These are phyloP conservation scores for Dipsacomyces acuminosporus DNA, from an alignment of 371 early-diverging fungal species.

Conservation along the genomic window DNA sequence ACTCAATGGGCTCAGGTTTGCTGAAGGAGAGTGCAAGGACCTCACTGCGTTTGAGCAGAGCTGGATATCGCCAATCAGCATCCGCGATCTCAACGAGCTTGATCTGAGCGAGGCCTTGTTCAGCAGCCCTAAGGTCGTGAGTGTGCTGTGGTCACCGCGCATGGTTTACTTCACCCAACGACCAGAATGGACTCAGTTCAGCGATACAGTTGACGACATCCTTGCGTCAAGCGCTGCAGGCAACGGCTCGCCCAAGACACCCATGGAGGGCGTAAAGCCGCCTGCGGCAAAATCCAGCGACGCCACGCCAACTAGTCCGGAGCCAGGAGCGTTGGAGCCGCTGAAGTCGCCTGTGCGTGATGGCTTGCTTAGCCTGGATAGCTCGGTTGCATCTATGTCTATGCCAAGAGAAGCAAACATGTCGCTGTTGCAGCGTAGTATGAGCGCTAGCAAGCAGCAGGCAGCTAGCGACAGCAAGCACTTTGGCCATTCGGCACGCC, in stretches of 20 bases:
- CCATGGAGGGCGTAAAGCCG: not conserved
- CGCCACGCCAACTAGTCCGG: not conserved
- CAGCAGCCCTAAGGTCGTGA: conserved; percentile 33
- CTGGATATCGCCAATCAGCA: conserved; percentile 37
- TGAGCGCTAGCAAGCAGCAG: conserved; percentile 20
- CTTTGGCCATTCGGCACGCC: not conserved
- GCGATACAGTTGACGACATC: conserved; percentile 16
- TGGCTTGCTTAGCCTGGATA: conserved; percentile 2
- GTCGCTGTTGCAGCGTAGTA: conserved; percentile 17
- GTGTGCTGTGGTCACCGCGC: conserved; percentile 49
- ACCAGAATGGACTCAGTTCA: conserved; percentile 27
- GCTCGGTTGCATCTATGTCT: conserved; percentile 13
- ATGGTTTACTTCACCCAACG: conserved; percentile 50
- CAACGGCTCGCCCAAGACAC: not conserved
- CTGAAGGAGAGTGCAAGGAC: conserved; percentile 6
- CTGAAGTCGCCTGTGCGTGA: not conserved
- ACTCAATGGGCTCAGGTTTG: conserved; percentile 35
- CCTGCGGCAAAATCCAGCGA: too few species aligned
- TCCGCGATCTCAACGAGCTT: conserved; percentile 42
- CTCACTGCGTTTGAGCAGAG: conserved; percentile 24
- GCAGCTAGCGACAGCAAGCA: conserved; percentile 31
- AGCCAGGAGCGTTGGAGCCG: not conserved
- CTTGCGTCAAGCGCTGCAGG: conserved; percentile 3
- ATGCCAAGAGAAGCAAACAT: not conserved
- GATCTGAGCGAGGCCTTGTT: conserved; percentile 42